Percentiles rank a stretch among this genome's conserved stretches.
phyloP scores from a whole-genome alignment of 495 filamentous ascomycete genomes.

The Staphylotrichum tortipilum region DNA sequence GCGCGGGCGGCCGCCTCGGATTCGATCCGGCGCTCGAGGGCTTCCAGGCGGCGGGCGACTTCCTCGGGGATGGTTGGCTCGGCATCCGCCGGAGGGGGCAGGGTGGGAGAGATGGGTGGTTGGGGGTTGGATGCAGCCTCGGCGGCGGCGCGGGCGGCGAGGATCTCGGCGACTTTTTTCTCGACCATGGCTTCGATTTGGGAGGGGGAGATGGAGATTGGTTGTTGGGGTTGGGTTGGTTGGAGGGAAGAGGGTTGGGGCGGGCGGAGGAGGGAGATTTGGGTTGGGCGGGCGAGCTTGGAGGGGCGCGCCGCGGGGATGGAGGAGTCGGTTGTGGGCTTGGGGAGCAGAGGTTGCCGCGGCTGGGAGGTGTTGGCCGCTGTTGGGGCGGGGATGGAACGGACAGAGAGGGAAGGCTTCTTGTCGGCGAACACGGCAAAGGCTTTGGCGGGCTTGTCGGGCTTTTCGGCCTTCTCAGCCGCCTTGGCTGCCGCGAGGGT shows the following conservation, averaged over 20 bases:
- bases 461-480: constrained; percentile 42
- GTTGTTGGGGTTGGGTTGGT: constrained; percentile 5
- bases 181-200: constrained; percentile 86
- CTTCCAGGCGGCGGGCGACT: constrained; percentile 70
- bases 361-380: constrained; percentile 30
- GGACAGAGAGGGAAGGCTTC: constrained; percentile 30
- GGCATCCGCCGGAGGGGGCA: constrained; percentile 35
- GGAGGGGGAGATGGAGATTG: constrained; percentile 50
- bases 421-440: constrained; percentile 79
- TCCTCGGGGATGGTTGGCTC: constrained; percentile 68
- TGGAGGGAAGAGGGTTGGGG: constrained; percentile 26
- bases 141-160: constrained; percentile 55
- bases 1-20: constrained; percentile 6
- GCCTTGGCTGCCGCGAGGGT: constrained; percentile 32
- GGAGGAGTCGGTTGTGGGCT: constrained; percentile 30
- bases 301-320: constrained; percentile 26
- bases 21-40: constrained; percentile 76
- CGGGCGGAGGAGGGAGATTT: constrained; percentile 17
- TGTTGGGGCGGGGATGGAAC: constrained; percentile 10
- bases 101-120: background rate
- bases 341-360: constrained; percentile 30
- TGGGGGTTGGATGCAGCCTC: constrained; percentile 3
- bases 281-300: constrained; percentile 35
- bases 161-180: constrained; percentile 78
- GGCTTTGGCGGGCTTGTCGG: constrained; percentile 68